These are phyloP conservation scores for Candida sphagnicola DNA, from an alignment of 805 yeast genomes.

Conservation along the genomic window DNA sequence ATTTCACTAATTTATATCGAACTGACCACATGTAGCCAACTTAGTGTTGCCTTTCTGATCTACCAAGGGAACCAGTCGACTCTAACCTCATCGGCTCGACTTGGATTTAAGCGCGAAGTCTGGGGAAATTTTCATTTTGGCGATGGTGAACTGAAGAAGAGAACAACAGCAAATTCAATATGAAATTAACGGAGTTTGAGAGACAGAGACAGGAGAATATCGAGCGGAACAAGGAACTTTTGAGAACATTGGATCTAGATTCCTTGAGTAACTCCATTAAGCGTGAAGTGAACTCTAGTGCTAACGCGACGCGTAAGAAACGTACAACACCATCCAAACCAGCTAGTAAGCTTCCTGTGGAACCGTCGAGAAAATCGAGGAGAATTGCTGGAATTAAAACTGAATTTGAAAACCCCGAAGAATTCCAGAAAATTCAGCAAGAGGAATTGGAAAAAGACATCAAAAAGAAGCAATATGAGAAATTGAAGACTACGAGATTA, in stretches of 20 bases:
- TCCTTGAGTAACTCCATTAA: slow-evolving; percentile 51
- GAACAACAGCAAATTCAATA: neutral
- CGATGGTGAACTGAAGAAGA: too few species aligned
- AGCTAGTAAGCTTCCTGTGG: slow-evolving; percentile 16
- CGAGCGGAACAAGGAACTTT: slow-evolving; percentile 72
- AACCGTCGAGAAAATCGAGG: slow-evolving; percentile 73
- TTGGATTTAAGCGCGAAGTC: too few species aligned
- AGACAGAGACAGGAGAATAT: slow-evolving; percentile 72
- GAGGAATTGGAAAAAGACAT: slow-evolving; percentile 31
- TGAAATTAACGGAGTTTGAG: slow-evolving; percentile 58
- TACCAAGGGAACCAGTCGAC: too few species aligned
- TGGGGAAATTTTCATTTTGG: too few species aligned
- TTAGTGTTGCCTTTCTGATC: too few species aligned
- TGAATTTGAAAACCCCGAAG: slow-evolving; percentile 44
- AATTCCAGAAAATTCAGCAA: slow-evolving; percentile 30
- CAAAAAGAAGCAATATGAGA: slow-evolving; percentile 40
- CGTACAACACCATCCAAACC: slow-evolving; percentile 17
- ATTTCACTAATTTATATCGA: too few species aligned
- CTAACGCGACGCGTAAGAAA: slow-evolving; percentile 22
- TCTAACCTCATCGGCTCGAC: too few species aligned
- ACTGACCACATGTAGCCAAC: too few species aligned
- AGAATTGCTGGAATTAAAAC: slow-evolving; percentile 69
- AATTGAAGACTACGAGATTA: slow-evolving; percentile 53
- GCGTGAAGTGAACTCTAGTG: slow-evolving; percentile 34
- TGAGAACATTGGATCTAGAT: slow-evolving; percentile 67